Conservation (phyloP, 2,329 filamentous ascomycete species). For the Aspergillus nomiae region DNA sequence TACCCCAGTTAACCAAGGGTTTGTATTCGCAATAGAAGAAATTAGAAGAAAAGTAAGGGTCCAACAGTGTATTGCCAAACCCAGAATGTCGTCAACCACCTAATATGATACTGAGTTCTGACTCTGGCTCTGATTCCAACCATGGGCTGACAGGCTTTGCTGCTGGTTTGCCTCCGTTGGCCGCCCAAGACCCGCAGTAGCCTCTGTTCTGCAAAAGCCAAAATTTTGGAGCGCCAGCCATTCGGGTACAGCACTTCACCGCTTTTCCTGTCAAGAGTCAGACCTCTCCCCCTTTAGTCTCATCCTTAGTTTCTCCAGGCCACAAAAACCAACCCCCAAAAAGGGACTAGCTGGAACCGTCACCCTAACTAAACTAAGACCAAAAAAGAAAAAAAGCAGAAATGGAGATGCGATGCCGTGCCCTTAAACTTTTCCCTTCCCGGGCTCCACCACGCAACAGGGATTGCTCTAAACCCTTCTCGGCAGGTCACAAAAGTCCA, state of each 20-base stretch:
- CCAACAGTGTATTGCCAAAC: neutral
- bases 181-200: slow-evolving; percentile 3
- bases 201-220: neutral
- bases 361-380: neutral
- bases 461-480: slow-evolving; percentile 19
- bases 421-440: slow-evolving; percentile 14
- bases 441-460: neutral
- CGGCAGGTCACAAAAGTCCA: slow-evolving; percentile 18
- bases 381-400: neutral
- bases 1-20: neutral
- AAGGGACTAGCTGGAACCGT: neutral
- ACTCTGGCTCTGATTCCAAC: neutral
- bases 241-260: slow-evolving; percentile 17
- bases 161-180: slow-evolving; percentile 4
- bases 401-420: neutral
- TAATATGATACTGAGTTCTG: slow-evolving; percentile 5
- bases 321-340: neutral
- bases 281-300: neutral
- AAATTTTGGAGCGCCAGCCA: slow-evolving; percentile 7
- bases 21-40: neutral
- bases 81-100: neutral
- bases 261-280: slow-evolving; percentile 21
- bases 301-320: neutral
- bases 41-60: neutral
- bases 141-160: neutral